These are phyloP conservation scores for Chaetothyriales sp. DNA, from an alignment of 2,329 filamentous ascomycete species.

Conservation along the genomic window DNA sequence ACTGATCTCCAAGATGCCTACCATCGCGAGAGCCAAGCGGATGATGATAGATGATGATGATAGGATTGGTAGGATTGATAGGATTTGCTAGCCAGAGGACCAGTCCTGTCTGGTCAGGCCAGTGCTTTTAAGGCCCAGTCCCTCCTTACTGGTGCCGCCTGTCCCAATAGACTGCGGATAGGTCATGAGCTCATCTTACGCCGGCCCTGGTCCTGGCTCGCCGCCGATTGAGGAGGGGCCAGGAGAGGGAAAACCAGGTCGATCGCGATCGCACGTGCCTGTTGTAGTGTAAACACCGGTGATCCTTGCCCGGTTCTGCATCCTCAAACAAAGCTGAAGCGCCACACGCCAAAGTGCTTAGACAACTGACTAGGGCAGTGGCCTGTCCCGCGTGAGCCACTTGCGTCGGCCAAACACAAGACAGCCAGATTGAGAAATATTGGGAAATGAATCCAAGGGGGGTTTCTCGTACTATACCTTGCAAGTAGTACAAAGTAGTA, in stretches of 20 bases:
- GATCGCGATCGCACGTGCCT: background rate
- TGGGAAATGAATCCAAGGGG: background rate
- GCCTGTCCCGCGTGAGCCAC: background rate
- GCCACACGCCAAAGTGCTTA: background rate
- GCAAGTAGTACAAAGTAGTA: background rate
- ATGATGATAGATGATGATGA: no score
- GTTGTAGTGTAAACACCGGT: background rate
- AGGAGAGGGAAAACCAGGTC: background rate
- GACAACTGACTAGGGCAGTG: background rate
- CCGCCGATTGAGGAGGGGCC: background rate
- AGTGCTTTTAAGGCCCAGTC: background rate
- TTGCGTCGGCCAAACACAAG: background rate
- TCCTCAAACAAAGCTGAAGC: background rate
- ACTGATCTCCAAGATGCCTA: no score
- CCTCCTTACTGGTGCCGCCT: background rate
- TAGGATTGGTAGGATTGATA: no score
- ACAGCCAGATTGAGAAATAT: background rate
- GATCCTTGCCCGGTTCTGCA: background rate
- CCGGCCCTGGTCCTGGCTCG: background rate
- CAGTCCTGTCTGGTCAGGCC: background rate
- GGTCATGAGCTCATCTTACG: background rate
- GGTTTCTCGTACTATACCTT: background rate
- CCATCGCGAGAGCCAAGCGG: no score
- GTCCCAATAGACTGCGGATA: background rate
- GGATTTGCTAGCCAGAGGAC: no score